A percentile compares a stretch with the other conserved stretches of the same genome.
These are phyloP conservation scores for Schizosaccharomyces japonicus DNA, from an alignment of 805 yeast genomes.

Conservation along the genomic window DNA sequence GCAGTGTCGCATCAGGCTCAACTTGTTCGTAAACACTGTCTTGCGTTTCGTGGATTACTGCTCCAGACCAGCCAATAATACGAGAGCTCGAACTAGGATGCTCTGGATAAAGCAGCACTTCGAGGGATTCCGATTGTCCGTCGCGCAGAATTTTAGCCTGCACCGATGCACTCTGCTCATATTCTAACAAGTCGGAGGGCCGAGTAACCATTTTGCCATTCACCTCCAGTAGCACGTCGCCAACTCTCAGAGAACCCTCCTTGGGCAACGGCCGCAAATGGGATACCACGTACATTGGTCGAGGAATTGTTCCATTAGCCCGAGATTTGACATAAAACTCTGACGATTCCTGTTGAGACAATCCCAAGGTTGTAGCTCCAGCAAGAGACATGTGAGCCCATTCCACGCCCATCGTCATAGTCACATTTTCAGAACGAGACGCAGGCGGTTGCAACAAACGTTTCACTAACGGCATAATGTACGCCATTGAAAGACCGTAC, in stretches of 20 bases:
- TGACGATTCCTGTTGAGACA: not conserved
- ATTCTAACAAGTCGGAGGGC: conserved; percentile 21
- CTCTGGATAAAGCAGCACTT: conserved; percentile 29
- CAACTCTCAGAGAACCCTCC: conserved; percentile 32
- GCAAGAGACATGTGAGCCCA: conserved; percentile 76
- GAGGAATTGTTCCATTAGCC: conserved; percentile 1
- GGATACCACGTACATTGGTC: conserved; percentile 42
- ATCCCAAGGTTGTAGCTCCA: conserved; percentile 20
- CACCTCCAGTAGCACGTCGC: conserved; percentile 15
- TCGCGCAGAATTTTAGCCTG: conserved; percentile 32
- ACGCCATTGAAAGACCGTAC: conserved; percentile 32
- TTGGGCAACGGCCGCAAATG: conserved; percentile 53
- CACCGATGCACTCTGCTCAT: conserved; percentile 5
- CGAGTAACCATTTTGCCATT: conserved; percentile 61
- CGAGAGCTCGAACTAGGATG: conserved; percentile 1
- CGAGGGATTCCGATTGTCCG: conserved; percentile 34
- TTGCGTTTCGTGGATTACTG: conserved; percentile 9
- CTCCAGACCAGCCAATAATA: conserved; percentile 10
- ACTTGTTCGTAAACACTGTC: conserved; percentile 10
- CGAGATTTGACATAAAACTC: not conserved
- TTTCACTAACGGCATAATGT: conserved; percentile 27
- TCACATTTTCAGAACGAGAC: conserved; percentile 60
- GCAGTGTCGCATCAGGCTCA: conserved; percentile 7
- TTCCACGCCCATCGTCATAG: conserved; percentile 38
- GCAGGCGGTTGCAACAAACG: conserved; percentile 25